Evolutionary conservation across 805 yeast species (phyloP), one percentile per base, ranked within the genome.

Genomic region (Cyberlindnera meyerae): DNA sequence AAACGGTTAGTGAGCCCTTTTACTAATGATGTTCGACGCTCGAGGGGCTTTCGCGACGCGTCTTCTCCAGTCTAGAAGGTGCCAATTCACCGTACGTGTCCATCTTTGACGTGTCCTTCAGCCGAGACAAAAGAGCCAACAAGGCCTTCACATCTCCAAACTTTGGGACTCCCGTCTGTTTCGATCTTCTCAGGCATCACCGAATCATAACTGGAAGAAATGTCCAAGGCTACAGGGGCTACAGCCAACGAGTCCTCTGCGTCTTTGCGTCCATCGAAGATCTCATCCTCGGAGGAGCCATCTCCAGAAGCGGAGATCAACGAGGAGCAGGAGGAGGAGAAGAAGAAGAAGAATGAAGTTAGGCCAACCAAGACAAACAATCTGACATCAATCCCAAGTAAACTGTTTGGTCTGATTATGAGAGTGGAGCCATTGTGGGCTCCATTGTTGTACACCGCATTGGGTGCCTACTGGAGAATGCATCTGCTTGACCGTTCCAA

Each of bases 381-480:
- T n/a, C n/a, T n/a, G n/a, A 3, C 32, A 9, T 4, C 14, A 6
- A 8, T 7, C 18, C 20, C 29, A 22, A n/a, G 26, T 31, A 39
- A 31, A n/a, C 8, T 25, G 5, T 27, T 36, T 31, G 11, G 6
- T 6, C 31, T 26, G 18, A 4, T 42, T 15, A 8, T 35, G 20
- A 29, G 30, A 9, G 22, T 33, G 4, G 59, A 54, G 33, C 45
- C 48, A n/a, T 8, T 37, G 8, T 22, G 63, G 14, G 68, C 69
- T 34, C 77, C 79, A 2, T 18, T 72, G 4, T 6, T 67, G 1
- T 55, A 74, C 31, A 72, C 79, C 0, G 45, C 51, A 0, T 15
- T 72, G 5, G 68, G 84, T 3, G 61, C 73, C 20, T 73, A 66
- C 42, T 71, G 79, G 7, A 70, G 93, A 51, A 66, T 79, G 43